Percentiles rank a stretch among this genome's conserved stretches.
These are phyloP conservation scores for Leccinum colubrinum DNA, from an alignment of 1,284 basidiomycete species.

Conservation along the genomic window DNA sequence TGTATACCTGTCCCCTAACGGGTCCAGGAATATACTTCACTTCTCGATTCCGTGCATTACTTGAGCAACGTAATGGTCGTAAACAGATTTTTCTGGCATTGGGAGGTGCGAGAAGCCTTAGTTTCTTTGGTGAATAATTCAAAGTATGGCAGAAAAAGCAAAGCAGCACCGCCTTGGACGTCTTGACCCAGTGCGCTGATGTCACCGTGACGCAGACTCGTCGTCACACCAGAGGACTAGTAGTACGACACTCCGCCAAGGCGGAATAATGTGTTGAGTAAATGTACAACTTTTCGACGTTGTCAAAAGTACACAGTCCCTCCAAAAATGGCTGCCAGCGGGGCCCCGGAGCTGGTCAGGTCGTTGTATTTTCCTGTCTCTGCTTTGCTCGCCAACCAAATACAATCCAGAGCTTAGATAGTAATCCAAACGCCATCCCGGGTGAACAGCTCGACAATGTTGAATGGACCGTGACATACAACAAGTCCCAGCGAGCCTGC, in stretches of 20 bases:
- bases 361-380: neutral
- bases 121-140: too few relatives aligned
- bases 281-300: constrained; percentile 31
- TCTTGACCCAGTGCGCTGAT: too few relatives aligned
- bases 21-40: too few relatives aligned
- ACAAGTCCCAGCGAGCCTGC: neutral
- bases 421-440: neutral
- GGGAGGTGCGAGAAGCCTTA: too few relatives aligned
- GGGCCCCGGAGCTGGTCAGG: neutral
- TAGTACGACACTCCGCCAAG: neutral
- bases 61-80: too few relatives aligned
- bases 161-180: too few relatives aligned
- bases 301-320: neutral
- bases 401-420: neutral
- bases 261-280: neutral
- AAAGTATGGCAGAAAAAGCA: too few relatives aligned
- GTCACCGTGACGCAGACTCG: too few relatives aligned
- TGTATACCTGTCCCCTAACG: too few relatives aligned
- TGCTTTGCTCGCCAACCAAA: neutral
- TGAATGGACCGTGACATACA: neutral
- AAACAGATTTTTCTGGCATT: too few relatives aligned
- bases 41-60: too few relatives aligned
- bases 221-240: neutral
- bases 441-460: neutral
- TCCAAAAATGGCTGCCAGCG: neutral